Percentiles rank a stretch among this genome's conserved stretches.
Conservation (phyloP, 345 rosid species). For the Eucalyptus pauciflora region DNA sequence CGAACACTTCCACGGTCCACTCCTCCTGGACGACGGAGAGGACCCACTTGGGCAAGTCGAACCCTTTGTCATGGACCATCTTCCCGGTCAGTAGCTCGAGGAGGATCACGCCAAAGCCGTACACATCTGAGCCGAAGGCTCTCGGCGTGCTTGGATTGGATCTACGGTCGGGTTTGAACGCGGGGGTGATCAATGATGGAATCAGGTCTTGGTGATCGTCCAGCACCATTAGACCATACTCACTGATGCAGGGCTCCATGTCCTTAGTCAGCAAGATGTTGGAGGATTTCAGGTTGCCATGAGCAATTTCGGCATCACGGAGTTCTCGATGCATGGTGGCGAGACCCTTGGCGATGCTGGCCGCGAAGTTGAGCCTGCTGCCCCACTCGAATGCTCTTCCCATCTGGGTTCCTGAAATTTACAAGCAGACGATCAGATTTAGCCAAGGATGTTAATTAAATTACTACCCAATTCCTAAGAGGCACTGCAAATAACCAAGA, state of each 20-base stretch:
- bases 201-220: neutral
- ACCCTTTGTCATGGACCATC: slow-evolving; percentile 25
- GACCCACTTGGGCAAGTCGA: slow-evolving; percentile 47
- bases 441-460: neutral
- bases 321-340: slow-evolving; percentile 42
- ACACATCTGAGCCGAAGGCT: slow-evolving; percentile 9
- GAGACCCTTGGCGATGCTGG: slow-evolving; percentile 23
- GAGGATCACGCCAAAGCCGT: slow-evolving; percentile 37
- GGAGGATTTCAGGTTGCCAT: slow-evolving; percentile 57
- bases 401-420: slow-evolving; percentile 17
- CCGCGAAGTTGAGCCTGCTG: slow-evolving; percentile 31
- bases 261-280: slow-evolving; percentile 34
- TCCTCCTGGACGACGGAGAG: slow-evolving; percentile 40
- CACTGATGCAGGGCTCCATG: slow-evolving; percentile 55
- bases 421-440: neutral
- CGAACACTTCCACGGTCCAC: slow-evolving; percentile 59
- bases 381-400: slow-evolving; percentile 33
- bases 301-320: slow-evolving; percentile 11
- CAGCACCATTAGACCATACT: slow-evolving; percentile 33
- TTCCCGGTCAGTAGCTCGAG: slow-evolving; percentile 49
- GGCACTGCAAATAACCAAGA: neutral
- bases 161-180: neutral
- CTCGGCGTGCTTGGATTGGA: neutral
- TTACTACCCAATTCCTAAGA: neutral
- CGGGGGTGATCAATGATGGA: neutral